Base-by-base conservation (phyloP, 495 filamentous ascomycete species). In the Talaromyces adpressus region DNA sequence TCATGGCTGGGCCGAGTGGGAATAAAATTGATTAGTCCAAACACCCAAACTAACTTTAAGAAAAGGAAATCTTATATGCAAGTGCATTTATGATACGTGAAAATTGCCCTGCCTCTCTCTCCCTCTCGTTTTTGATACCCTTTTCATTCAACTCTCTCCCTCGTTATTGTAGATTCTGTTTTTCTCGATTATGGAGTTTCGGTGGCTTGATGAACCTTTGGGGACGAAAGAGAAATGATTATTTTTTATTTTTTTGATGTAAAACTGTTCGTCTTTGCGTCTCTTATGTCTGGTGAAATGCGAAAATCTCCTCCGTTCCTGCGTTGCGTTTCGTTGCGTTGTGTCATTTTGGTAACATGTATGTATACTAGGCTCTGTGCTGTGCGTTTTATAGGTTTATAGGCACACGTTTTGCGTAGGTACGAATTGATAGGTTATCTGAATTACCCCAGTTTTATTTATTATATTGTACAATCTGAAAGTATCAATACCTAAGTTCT, bases 1-100 rank as follows among this genome's bases (percentile, higher is more conserved):
- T 62, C n/a, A 62, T 62, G 60, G 29, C 60, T 8, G 60, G 60
- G 12, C 60, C 60, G 29, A 62, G 36, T n/a, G 41, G 41, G 16
- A 62, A 62, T 32, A 52, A 62, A 51, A 58, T 36, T n/a, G 52
- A 56, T 27, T 56, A 29, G 30, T 2, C 18, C 18, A 8, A 23
- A 51, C 9, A 3, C 32, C 32, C 32, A 3, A 9, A 36, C 29
- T 6, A 30, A 6, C 32, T 0, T 8, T 1, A 36, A 9, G 7
- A 36, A 36, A 36, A 12, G 12, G 1, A 36, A 12, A 9, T 36
- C 8, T 25, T 53, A 4, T 3, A 53, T 22, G 7, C 8, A 23
- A 53, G 0, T 22, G n/a, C 11, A 53, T 53, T 53, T 22, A 9
- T 22, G 49, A 52, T 52, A 5, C n/a, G n/a, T n/a, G 6, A 4